phyloP scores from a whole-genome alignment of 1,139 yeast genomes.

The Nadsonia commutata region DNA sequence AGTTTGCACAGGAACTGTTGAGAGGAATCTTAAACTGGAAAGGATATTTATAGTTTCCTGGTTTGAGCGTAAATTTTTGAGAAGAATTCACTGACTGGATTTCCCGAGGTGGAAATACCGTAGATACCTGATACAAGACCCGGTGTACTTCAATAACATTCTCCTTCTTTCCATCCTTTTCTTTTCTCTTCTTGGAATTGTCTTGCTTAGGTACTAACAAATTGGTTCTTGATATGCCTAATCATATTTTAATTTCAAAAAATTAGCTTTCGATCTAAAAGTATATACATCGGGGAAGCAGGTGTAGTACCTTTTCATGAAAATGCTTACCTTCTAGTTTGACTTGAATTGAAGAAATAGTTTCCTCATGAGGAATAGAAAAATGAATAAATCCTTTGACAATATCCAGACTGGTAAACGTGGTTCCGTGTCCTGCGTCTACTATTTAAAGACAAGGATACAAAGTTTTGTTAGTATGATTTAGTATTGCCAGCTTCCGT shows the following conservation, averaged over 20 bases:
- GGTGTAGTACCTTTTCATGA: constrained; percentile 31
- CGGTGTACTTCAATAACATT: constrained; percentile 34
- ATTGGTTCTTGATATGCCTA: constrained; percentile 9
- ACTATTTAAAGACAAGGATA: background rate
- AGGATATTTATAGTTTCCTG: constrained; percentile 46
- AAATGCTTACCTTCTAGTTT: constrained; percentile 42
- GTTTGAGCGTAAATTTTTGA: constrained; percentile 42
- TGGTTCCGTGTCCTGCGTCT: constrained; percentile 8
- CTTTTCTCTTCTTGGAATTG: constrained; percentile 11
- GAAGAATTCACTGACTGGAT: constrained; percentile 33
- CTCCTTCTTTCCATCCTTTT: constrained; percentile 7
- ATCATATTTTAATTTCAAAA: constrained; percentile 7
- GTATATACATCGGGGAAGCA: constrained; percentile 22
- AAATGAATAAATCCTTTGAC: constrained; percentile 35
- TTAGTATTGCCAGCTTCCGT: background rate
- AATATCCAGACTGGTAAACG: constrained; percentile 39
- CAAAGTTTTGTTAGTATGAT: background rate
- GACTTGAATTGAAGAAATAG: constrained; percentile 39
- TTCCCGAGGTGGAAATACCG: constrained; percentile 50
- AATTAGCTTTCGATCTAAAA: too few species aligned
- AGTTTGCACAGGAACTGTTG: constrained; percentile 33
- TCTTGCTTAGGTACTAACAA: constrained; percentile 11
- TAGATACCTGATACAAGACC: constrained; percentile 37
- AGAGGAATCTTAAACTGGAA: constrained; percentile 43
- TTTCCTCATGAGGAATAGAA: constrained; percentile 31